Evolutionary conservation across 169 alveolate species (phyloP).

Genomic region (Neospora caninum): DNA sequence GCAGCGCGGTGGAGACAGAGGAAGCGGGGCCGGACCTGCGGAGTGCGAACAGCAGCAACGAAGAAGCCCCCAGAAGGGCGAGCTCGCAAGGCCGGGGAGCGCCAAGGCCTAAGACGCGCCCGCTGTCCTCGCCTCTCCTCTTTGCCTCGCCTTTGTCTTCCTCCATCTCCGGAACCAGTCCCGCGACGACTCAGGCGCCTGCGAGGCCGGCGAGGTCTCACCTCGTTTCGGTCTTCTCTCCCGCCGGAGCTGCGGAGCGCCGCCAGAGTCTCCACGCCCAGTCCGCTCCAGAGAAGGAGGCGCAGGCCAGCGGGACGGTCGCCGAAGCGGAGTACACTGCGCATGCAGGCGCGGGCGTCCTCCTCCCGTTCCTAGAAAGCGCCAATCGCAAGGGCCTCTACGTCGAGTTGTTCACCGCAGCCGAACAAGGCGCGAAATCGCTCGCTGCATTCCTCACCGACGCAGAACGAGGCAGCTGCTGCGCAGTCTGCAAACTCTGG

Average conservation of each 20-base stretch:
- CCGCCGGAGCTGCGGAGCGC: background rate
- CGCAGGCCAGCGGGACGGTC: background rate
- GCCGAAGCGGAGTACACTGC: background rate
- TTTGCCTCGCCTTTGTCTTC: background rate
- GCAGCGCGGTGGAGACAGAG: too few relatives aligned
- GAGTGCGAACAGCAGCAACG: too few relatives aligned
- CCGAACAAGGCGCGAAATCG: background rate
- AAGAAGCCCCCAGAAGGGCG: too few relatives aligned
- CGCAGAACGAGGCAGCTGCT: conserved; percentile 8
- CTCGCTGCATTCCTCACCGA: background rate
- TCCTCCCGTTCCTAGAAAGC: background rate
- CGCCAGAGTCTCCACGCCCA: too few relatives aligned
- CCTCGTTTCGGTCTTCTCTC: conserved; percentile 19
- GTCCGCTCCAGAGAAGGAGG: background rate
- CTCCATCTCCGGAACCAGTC: background rate
- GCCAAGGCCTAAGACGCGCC: too few relatives aligned
- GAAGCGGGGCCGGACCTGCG: too few relatives aligned
- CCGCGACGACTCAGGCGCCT: background rate
- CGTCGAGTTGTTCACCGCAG: conserved; percentile 10
- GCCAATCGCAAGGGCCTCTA: background rate
- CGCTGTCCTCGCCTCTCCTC: background rate
- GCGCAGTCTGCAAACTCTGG: conserved; percentile 31
- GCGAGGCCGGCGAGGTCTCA: too few relatives aligned
- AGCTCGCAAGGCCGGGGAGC: too few relatives aligned
- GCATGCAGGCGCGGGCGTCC: background rate